phyloP scores from a whole-genome alignment of 176 grass and related monocot genomes.

The Eleusine coracana region DNA sequence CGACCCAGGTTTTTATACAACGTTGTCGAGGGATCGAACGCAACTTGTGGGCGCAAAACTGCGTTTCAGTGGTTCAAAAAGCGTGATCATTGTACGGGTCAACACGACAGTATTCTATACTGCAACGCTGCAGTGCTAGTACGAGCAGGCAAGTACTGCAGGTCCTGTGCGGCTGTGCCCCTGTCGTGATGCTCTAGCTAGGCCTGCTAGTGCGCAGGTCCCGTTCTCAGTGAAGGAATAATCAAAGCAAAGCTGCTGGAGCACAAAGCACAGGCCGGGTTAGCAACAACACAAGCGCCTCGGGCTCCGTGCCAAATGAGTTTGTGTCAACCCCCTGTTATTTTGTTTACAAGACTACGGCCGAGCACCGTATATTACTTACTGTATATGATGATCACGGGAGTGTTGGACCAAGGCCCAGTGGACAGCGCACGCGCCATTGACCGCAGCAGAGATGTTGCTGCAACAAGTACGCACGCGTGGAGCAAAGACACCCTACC shows the following conservation, averaged over 20 bases:
- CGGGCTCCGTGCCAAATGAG: not conserved
- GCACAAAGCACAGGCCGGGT: not conserved
- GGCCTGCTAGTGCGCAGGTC: not conserved
- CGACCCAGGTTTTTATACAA: not conserved
- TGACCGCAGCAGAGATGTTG: slow-evolving; percentile 4
- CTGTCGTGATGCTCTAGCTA: not conserved
- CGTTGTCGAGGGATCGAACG: not conserved
- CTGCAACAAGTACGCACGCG: not conserved
- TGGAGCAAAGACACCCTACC: not conserved
- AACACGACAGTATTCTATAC: not conserved
- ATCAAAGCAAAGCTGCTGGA: not conserved
- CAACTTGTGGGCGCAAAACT: not conserved
- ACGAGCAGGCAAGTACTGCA: not conserved
- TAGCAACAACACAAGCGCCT: not conserved
- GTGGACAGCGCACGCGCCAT: slow-evolving; percentile 1
- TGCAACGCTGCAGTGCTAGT: no score
- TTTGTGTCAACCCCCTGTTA: not conserved
- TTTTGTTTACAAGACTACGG: not conserved
- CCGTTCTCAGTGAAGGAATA: not conserved
- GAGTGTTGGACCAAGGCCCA: not conserved
- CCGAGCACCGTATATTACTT: not conserved
- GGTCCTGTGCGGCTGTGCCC: no score
- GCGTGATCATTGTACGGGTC: not conserved
- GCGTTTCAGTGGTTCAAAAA: not conserved
- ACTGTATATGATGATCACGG: not conserved